Evolutionary conservation across 2,329 filamentous ascomycete genomes (phyloP).

Genomic region (Neofusicoccum sp.): DNA sequence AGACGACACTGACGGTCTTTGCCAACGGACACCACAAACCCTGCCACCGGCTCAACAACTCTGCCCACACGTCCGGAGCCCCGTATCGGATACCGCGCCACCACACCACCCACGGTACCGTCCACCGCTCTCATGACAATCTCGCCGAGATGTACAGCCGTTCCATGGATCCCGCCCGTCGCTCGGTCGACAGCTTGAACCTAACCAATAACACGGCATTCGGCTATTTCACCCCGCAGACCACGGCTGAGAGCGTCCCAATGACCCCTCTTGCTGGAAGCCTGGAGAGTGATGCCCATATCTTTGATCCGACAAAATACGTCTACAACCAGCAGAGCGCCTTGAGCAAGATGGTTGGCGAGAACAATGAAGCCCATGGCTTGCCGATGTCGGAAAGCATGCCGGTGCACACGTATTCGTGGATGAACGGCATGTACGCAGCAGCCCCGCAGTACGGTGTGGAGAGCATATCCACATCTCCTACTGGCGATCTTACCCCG

Average conservation of each 20-base stretch:
- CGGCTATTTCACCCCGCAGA: conserved; percentile 14
- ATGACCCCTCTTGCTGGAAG: conserved; percentile 29
- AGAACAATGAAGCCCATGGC: conserved; percentile 29
- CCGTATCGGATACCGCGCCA: conserved; percentile 60
- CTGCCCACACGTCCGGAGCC: conserved; percentile 60
- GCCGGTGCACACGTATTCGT: conserved; percentile 31
- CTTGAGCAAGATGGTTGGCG: conserved; percentile 26
- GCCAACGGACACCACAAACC: conserved; percentile 65
- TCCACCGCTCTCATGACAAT: conserved; percentile 33
- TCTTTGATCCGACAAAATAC: conserved; percentile 26
- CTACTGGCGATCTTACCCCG: conserved; percentile 37
- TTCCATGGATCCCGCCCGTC: conserved; percentile 26
- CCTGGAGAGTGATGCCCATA: conserved; percentile 27
- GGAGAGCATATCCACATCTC: conserved; percentile 39
- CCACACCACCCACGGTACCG: conserved; percentile 35
- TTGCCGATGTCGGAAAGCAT: conserved; percentile 26
- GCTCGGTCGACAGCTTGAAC: conserved; percentile 23
- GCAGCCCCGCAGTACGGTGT: conserved; percentile 32
- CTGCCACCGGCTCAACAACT: conserved; percentile 63
- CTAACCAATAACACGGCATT: not conserved
- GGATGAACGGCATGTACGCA: conserved; percentile 20
- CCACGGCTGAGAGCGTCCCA: conserved; percentile 24
- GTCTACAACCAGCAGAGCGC: conserved; percentile 28
- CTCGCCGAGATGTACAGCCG: conserved; percentile 35
- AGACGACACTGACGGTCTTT: conserved; percentile 60